phyloP scores from a whole-genome alignment of 306 rosid species.

The Trichosanthes truncata region DNA sequence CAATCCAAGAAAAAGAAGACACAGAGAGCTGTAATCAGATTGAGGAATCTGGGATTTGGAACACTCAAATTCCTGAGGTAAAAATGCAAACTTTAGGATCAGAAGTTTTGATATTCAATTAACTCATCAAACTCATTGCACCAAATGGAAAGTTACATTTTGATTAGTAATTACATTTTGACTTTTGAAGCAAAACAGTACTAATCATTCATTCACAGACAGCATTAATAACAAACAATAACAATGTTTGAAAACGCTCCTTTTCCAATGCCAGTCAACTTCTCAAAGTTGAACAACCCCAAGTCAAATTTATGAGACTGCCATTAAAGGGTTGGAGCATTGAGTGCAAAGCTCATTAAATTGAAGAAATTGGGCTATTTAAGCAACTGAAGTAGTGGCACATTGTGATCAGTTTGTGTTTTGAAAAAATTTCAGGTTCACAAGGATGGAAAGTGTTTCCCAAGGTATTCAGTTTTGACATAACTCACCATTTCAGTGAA shows the following conservation, averaged over 20 bases:
- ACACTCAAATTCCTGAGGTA: background rate
- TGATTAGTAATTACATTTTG: background rate
- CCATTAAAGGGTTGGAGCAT: background rate
- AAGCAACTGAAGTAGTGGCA: background rate
- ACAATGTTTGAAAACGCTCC: background rate
- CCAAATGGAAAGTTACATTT: background rate
- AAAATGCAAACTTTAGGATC: background rate
- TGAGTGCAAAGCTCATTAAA: background rate
- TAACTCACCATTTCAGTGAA: slow-evolving; percentile 1
- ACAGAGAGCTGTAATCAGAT: slow-evolving; percentile 1
- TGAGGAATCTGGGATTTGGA: background rate
- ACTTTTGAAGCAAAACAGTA: background rate
- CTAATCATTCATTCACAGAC: background rate
- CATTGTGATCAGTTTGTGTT: background rate
- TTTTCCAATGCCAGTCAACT: slow-evolving; percentile 6
- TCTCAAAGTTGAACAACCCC: background rate
- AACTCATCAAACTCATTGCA: background rate
- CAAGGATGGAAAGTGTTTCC: background rate
- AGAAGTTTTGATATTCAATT: background rate
- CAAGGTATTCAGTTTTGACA: background rate
- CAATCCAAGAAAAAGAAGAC: slow-evolving; percentile 40
- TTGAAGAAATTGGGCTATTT: background rate
- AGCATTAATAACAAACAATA: background rate
- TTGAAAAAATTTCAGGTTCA: background rate
- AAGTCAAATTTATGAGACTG: background rate